Base-by-base conservation (phyloP, 257 asterid species). In the Solanum virginianum region DNA sequence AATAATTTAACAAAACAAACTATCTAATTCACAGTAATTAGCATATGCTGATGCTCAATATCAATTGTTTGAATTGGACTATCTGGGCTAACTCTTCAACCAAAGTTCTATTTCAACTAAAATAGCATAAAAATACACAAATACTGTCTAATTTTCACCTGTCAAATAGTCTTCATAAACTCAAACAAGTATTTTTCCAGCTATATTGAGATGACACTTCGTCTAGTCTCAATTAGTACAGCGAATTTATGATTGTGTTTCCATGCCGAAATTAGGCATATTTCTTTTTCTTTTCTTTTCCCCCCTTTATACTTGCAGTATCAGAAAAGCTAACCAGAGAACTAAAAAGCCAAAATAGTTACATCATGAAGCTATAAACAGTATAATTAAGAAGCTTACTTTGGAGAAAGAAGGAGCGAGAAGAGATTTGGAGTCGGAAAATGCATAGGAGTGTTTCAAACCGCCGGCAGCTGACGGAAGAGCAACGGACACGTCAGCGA, bases 401-500 rank as follows among this genome's bases (percentile, higher is more conserved):
- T 62, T 92, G 84, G 92, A 65, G 75, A 83, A 13, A 53, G 89
- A 83, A 82, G 88, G 88, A n/a, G 89, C 86, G 85, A 85, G 85
- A 32, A 85, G 36, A 81, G 90, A 87, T 85, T 90, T 94, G 49
- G 86, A 83, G 83, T 93, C 92, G 81, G 86, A 68, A 80, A 88
- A 74, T 24, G 90, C 62, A 85, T 80, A 83, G 88, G 83, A 87
- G 66, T 88, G 91, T 88, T 88, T 94, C 86, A 84, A 51, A 13
- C 89, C 89, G 82, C 92, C 90, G 87, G 89, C 84, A 66, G 7
- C 62, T 57, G 94, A 89, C 68, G 94, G 92, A 16, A 90, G 90
- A 81, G 90, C 90, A 82, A 82, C 90, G 15, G 92, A 81, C 12
- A 88, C 91, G 84, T 95, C 96, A 20, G 94, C 65, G 24, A 91